Base-by-base conservation (phyloP, 2,329 filamentous ascomycete genomes). In the Aspergillus sp. region DNA sequence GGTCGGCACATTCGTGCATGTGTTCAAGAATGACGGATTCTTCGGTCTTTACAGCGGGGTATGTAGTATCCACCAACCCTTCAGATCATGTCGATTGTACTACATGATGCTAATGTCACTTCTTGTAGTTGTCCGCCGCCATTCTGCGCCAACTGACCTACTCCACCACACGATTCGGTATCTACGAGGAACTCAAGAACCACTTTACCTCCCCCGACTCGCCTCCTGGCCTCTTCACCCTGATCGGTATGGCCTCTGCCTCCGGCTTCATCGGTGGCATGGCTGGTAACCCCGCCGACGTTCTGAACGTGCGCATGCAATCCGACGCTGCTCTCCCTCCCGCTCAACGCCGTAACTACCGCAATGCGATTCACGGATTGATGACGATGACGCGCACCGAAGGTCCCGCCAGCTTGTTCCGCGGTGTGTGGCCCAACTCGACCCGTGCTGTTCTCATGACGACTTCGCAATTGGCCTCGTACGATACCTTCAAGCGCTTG, bases 301-400 rank as follows among this genome's bases (percentile, higher is more conserved):
- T 99, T 36, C 83, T 97, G 71, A 99, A 99, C 78, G 95, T 99
- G 53, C 91, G 95, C 66, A 99, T 99, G 95, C 95, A 99, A 80
- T 91, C 96, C 78, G 95, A 90, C 69, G 88, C 90, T 2, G 87
- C 92, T 0, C 86, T 97, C 1, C 90, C 92, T 0, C 71, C 79
- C 0, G 83, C 84, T 5, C 81, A 96, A 71, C 87, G 91, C 51
- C 86, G 94, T 59, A 95, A 96, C 77, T 99, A 99, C 80, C 89
- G 87, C 64, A 86, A 98, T 75, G 95, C 93, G 3, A 76, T 97
- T 51, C 89, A 98, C 73, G 95, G 95, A 27, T 82, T 98, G 70
- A 79, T 90, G 25, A 88, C 91, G 65, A 96, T 98, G 91, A 84
- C 88, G n/a, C 85, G 89, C 58, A 87, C 92, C 66, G 95, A 99